Conservation (phyloP, 1,284 basidiomycete genomes). For the Grifola frondosa region DNA sequence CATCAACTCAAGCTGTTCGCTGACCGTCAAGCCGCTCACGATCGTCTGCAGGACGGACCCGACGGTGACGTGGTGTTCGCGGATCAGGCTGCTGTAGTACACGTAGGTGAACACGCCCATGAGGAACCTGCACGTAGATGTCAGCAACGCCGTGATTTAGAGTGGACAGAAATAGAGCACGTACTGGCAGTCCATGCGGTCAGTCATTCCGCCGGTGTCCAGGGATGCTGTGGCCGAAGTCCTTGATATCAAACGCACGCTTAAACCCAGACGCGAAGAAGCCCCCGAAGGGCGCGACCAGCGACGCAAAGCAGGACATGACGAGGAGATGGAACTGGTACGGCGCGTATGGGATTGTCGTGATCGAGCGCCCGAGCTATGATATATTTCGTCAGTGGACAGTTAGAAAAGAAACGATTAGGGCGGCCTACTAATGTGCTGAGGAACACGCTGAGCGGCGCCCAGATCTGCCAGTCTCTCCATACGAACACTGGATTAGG, state of each 20-base stretch:
- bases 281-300: slow-evolving; percentile 98
- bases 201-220: slow-evolving; percentile 99
- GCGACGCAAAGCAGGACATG: slow-evolving; percentile 92
- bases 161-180: slow-evolving; percentile 33
- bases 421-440: slow-evolving; percentile 66
- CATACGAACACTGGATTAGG: slow-evolving; percentile 93
- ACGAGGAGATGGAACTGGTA: slow-evolving; percentile 93
- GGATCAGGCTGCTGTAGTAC: slow-evolving; percentile 88
- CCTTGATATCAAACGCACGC: slow-evolving; percentile 97
- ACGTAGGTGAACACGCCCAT: slow-evolving; percentile 99
- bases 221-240: slow-evolving; percentile 98
- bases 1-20: slow-evolving; percentile 87
- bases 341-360: slow-evolving; percentile 81
- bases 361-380: slow-evolving; percentile 63
- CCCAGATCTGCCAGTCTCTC: slow-evolving; percentile 76
- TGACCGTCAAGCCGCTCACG: slow-evolving; percentile 80
- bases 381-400: background rate
- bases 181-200: slow-evolving; percentile 99
- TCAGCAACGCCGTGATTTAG: slow-evolving; percentile 3
- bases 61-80: slow-evolving; percentile 85
- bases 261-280: slow-evolving; percentile 99
- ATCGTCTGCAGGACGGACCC: slow-evolving; percentile 89
- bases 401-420: no score
- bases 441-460: slow-evolving; percentile 59
- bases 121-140: slow-evolving; percentile 70